These are phyloP conservation scores for Daedaleopsis sinensis DNA, from an alignment of 768 basidiomycete species.

Conservation along the genomic window DNA sequence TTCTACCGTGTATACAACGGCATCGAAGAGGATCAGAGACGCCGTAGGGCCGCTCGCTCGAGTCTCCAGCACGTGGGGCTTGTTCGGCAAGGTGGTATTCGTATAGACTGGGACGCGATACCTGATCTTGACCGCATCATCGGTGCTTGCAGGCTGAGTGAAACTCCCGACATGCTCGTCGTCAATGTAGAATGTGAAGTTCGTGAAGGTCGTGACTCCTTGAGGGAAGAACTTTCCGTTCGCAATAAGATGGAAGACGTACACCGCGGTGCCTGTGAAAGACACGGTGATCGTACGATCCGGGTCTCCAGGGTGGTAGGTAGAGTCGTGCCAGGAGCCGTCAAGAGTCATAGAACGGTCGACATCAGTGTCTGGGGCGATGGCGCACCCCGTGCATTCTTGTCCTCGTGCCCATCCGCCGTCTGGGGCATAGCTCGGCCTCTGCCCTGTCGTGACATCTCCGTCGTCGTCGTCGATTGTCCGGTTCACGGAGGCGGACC, in stretches of 20 bases:
- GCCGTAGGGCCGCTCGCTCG: neutral
- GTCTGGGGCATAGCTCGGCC: constrained; percentile 7
- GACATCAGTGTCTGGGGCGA: constrained; percentile 1
- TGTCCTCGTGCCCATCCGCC: constrained; percentile 14
- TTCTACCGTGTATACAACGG: constrained; percentile 2
- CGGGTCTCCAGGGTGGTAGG: constrained; percentile 7
- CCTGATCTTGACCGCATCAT: neutral
- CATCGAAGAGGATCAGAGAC: constrained; percentile 8
- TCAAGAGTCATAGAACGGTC: constrained; percentile 15
- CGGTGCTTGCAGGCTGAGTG: neutral
- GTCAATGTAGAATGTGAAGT: constrained; percentile 21
- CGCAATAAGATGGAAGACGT: neutral
- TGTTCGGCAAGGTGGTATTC: neutral
- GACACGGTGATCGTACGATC: neutral
- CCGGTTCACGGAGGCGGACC: constrained; percentile 2
- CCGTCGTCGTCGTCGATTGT: constrained; percentile 23
- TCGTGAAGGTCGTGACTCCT: constrained; percentile 10
- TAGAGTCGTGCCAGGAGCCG: constrained; percentile 22
- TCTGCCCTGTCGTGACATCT: constrained; percentile 14
- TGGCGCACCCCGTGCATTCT: constrained; percentile 8
- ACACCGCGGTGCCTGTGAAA: neutral
- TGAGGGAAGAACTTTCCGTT: neutral
- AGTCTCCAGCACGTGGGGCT: neutral
- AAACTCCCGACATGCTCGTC: neutral
- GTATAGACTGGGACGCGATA: neutral